phyloP scores from a whole-genome alignment of 2,329 filamentous ascomycete genomes.

The Coniosporium tulheliwenetii region DNA sequence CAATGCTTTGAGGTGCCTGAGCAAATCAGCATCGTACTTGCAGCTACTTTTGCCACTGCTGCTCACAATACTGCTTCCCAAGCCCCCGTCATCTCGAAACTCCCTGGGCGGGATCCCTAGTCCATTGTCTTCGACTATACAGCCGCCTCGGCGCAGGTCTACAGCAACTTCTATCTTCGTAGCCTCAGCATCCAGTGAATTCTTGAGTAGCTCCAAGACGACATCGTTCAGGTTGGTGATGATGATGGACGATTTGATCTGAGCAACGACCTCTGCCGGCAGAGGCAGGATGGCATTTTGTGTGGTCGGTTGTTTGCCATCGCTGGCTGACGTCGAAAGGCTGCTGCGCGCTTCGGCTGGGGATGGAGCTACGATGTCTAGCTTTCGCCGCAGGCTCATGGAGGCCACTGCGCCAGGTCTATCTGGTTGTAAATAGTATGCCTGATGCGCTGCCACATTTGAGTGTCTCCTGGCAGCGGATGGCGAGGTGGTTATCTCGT shows the following conservation, averaged over 20 bases:
- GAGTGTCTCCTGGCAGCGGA: no score
- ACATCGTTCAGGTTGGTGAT: constrained; percentile 62
- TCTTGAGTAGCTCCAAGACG: constrained; percentile 58
- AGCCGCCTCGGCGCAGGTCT: constrained; percentile 62
- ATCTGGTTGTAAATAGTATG: no score
- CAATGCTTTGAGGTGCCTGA: constrained; percentile 64
- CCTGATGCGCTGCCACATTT: no score
- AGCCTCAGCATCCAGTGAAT: constrained; percentile 69
- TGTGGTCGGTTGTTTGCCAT: constrained; percentile 3
- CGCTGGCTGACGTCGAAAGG: no score
- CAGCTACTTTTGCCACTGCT: constrained; percentile 1
- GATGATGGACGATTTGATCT: constrained; percentile 71
- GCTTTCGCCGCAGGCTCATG: no score
- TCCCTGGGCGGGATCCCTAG: constrained; percentile 58
- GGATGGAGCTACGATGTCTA: no score
- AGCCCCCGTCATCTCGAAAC: constrained; percentile 52
- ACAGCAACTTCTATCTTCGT: constrained; percentile 52
- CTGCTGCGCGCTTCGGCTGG: no score
- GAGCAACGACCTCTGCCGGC: constrained; percentile 53
- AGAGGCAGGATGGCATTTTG: constrained; percentile 43
- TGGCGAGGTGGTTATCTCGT: no score
- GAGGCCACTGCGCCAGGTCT: no score
- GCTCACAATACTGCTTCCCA: constrained; percentile 59
- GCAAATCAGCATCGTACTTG: constrained; percentile 1
- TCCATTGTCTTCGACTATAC: constrained; percentile 74